These are phyloP conservation scores for Trametes cingulata DNA, from an alignment of 768 basidiomycete species.

Conservation along the genomic window DNA sequence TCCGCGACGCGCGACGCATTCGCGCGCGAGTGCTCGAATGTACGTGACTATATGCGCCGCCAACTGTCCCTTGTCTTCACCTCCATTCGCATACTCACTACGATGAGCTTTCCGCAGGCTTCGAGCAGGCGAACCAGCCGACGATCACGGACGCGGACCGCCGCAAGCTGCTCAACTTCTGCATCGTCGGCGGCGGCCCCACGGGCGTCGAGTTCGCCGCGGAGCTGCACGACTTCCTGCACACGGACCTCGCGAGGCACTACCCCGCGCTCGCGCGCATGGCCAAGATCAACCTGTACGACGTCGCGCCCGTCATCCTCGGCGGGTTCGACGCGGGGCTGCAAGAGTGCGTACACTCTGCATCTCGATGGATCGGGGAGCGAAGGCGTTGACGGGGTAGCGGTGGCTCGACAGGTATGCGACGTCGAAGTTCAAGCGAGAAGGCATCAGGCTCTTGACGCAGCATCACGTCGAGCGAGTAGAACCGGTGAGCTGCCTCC, in stretches of 20 bases:
- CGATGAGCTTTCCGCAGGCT: constrained; percentile 40
- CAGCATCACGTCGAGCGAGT: constrained; percentile 75
- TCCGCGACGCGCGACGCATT: constrained; percentile 73
- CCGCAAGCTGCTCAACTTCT: constrained; percentile 78
- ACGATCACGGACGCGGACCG: constrained; percentile 73
- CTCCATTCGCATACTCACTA: not conserved
- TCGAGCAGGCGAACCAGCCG: constrained; percentile 86
- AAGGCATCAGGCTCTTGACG: constrained; percentile 72
- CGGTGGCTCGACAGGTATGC: constrained; percentile 49
- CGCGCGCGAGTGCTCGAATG: constrained; percentile 75
- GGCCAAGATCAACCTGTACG: constrained; percentile 76
- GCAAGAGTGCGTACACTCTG: constrained; percentile 49
- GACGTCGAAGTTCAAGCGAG: constrained; percentile 67
- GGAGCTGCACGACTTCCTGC: constrained; percentile 77
- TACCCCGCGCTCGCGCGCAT: constrained; percentile 66
- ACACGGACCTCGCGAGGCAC: constrained; percentile 59
- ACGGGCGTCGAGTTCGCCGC: constrained; percentile 85
- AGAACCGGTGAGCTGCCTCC: constrained; percentile 45
- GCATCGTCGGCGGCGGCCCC: constrained; percentile 82
- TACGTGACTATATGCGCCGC: constrained; percentile 27
- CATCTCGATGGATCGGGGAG: not conserved
- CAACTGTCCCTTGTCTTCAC: not conserved
- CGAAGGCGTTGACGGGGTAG: not conserved
- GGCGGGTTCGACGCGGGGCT: constrained; percentile 71
- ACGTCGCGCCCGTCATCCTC: constrained; percentile 78